phyloP scores from a whole-genome alignment of 2,329 filamentous ascomycete species.

The Hymenoscyphus albidus region DNA sequence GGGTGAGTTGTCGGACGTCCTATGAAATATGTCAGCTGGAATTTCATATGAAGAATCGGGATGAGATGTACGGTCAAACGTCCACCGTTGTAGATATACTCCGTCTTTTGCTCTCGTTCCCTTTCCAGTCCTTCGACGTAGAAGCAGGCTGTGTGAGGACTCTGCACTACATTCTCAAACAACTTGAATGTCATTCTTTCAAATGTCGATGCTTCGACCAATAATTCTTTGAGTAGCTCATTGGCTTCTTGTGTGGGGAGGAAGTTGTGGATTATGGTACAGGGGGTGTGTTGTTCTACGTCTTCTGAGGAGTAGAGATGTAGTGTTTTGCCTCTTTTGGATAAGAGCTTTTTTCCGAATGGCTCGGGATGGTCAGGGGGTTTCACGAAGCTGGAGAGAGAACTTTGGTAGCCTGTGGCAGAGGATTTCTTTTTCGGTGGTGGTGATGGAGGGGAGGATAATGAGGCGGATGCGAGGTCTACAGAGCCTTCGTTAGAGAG shows the following conservation, averaged over 20 bases:
- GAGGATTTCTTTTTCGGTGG: constrained; percentile 31
- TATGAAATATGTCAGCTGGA: constrained; percentile 28
- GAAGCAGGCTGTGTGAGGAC: constrained; percentile 78
- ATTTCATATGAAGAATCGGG: neutral
- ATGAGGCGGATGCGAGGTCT: constrained; percentile 54
- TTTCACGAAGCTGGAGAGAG: constrained; percentile 49
- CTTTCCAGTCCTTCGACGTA: constrained; percentile 76
- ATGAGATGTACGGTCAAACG: constrained; percentile 52
- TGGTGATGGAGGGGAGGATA: constrained; percentile 39
- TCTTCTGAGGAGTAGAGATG: constrained; percentile 80
- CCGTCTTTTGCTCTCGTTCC: constrained; percentile 63
- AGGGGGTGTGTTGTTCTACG: constrained; percentile 79
- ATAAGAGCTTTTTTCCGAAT: constrained; percentile 47
- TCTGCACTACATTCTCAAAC: constrained; percentile 82
- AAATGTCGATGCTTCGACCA: constrained; percentile 70
- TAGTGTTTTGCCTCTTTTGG: constrained; percentile 76
- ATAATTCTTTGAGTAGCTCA: constrained; percentile 67
- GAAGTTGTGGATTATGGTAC: constrained; percentile 90
- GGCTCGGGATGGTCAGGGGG: constrained; percentile 13
- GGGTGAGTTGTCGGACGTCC: constrained; percentile 74
- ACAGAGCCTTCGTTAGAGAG: constrained; percentile 76
- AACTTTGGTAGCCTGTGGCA: constrained; percentile 56
- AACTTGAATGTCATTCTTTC: constrained; percentile 72
- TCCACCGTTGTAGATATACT: constrained; percentile 83
- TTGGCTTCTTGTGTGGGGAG: constrained; percentile 69